Evolutionary conservation across 352 stramenopile species (phyloP), one percentile per base, ranked within the genome.

Genomic region (Phytophthora nicotianae): DNA sequence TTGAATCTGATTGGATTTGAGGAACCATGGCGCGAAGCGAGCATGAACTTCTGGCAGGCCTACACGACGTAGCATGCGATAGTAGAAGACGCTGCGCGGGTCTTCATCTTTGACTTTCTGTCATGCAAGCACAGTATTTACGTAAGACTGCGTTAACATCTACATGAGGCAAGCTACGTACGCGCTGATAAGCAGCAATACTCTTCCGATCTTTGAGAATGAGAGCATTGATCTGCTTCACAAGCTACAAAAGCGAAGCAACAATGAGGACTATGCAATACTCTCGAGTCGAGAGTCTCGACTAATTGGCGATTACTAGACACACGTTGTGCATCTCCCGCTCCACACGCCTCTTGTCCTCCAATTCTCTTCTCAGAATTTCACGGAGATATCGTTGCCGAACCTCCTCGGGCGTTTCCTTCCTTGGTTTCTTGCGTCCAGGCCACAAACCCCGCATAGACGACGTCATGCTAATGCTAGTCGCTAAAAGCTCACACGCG

Each of bases 11-110:
- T 89, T 74, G 10, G 83, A 88, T 66, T 92, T 90, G 58, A 90
- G 69, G 52, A 92, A 92, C 83, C 81, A 92, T 27, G 83, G 83
- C 24, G 81, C 83, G 42, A 88, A 92, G 16, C 79, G 83, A 38
- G 83, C 81, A 74, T 92, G 83, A 10, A 90, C 66, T 55, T 89
- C 79, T 3, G 81, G 83, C 5, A 92, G 66, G 3, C 83, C 83
- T 5, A 89, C 72, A 29, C 83, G 83, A 6, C 81, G 83, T 33
- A 92, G 75, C 83, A 92, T 92, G 53, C 74, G 71, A 55, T 89
- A 90, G 64, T 92, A 92, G 46, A 89, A 90, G 23, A 84, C 70
- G 27, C 75, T 88, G 21, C 83, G 79, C 3, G 81, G 75, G 43
- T 90, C 81, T 56, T 92, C 81, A 53, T 83, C 62, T n/a, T 80